Evolutionary conservation across 176 grass and related monocot genomes (phyloP), one percentile per base, ranked within the genome.

Genomic region (Rhynchospora breviuscula): DNA sequence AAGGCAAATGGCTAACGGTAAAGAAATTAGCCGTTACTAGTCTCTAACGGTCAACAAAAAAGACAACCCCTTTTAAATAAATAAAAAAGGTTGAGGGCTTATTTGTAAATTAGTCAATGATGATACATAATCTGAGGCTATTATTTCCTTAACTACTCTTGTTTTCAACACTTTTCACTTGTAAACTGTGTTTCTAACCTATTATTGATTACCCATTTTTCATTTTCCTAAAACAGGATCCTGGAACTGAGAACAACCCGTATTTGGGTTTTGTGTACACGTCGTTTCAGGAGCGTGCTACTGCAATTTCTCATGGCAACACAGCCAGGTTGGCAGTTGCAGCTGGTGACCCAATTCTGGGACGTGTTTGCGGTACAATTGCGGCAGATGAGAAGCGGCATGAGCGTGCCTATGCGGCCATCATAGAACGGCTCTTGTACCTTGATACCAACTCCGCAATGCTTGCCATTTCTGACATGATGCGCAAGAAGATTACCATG

Each of bases 331-430:
- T 91, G 59, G 95, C 92, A 83, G 89, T 8, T 81, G 63, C 5
- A 77, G 89, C 86, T 48, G 95, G 95, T 1, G 95, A 98, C 88
- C 66, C 48, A 19, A 86, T 91, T 48, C 92, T 98, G 14, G 92
- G 92, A 56, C 95, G 92, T 72, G 11, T 59, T 73, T 98, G 95
- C 69, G 92, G 95, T 61, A 89, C 89, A 62, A 95, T 98, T 48
- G 95, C 95, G 3, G 90, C 95, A 35, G 95, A 98, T 85, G 95
- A 98, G 92, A 98, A 95, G 90, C 95, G 95, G 6, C 95, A 98
- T 85, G 95, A 95, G 91, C 89, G 66, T 71, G 95, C 92, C 0
- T 95, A 98, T 85, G 63, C 52, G 2, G 86, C 92, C n/a, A 95
- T 98, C 79, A 86, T 98, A 12, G 92, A 98, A 82, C 91, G 93